Conservation (phyloP, 2,329 filamentous ascomycete genomes). For the Periconia sp. region DNA sequence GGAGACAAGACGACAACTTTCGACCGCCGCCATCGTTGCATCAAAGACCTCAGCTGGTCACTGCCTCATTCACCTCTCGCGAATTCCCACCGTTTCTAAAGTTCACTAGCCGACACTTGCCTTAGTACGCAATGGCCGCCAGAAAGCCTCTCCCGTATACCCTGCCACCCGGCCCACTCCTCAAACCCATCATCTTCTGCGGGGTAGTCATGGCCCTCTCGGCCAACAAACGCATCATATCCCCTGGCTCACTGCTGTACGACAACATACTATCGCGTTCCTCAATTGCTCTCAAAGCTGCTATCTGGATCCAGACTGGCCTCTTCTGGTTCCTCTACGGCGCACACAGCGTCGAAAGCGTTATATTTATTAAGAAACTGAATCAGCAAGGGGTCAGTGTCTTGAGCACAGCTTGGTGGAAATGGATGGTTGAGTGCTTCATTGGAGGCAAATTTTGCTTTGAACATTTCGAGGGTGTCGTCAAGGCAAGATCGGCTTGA, state of each 20-base stretch:
- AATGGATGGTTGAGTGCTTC: constrained; percentile 34
- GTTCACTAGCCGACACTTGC: neutral
- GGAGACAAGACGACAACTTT: neutral
- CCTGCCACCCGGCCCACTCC: constrained; percentile 18
- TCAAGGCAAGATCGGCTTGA: constrained; percentile 7
- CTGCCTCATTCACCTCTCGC: neutral
- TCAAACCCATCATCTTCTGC: constrained; percentile 27
- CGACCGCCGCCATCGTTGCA: neutral
- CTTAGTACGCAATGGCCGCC: constrained; percentile 17
- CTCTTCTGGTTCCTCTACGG: constrained; percentile 31
- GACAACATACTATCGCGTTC: constrained; percentile 16
- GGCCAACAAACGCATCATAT: constrained; percentile 20
- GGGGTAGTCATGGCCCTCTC: constrained; percentile 31
- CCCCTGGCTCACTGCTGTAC: constrained; percentile 25
- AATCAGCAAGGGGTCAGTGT: constrained; percentile 21
- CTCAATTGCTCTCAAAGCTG: constrained; percentile 15
- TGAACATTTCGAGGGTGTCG: constrained; percentile 27
- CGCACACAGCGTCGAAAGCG: constrained; percentile 28
- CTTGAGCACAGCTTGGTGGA: constrained; percentile 22
- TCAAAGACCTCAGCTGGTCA: no score
- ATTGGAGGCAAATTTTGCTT: constrained; percentile 29
- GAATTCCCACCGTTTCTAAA: neutral
- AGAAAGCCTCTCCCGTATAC: constrained; percentile 22
- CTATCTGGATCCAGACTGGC: constrained; percentile 25
- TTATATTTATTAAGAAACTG: constrained; percentile 22